Conservation (phyloP, 1,284 basidiomycete genomes). For the Leccinum griseonigrum region DNA sequence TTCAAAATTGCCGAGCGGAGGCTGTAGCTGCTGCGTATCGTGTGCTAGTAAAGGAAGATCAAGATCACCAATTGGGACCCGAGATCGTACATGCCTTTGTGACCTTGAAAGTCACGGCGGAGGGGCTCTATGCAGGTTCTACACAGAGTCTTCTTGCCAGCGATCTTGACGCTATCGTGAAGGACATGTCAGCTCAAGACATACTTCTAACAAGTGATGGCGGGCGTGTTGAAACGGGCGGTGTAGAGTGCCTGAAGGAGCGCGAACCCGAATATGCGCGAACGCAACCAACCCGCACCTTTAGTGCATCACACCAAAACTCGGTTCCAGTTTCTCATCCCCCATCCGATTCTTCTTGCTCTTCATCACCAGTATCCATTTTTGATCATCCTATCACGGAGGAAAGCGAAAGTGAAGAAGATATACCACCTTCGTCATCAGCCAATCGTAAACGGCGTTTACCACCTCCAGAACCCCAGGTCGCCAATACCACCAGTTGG, state of each 20-base stretch:
- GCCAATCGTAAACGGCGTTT: not conserved
- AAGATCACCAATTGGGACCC: not conserved
- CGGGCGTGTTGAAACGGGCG: not conserved
- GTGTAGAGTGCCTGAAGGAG: not conserved
- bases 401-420: not conserved
- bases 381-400: not conserved
- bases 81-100: not conserved
- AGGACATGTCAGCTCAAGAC: not conserved
- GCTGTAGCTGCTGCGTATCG: not conserved
- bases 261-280: too few relatives aligned
- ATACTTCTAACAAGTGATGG: not conserved
- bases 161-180: not conserved
- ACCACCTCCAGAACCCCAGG: not conserved
- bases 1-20: not conserved
- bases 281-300: too few relatives aligned
- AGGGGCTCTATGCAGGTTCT: not conserved
- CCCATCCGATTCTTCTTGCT: not conserved
- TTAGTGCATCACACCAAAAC: too few relatives aligned
- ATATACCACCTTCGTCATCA: not conserved
- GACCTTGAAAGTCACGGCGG: not conserved
- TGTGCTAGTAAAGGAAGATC: not conserved
- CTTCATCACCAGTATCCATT: not conserved
- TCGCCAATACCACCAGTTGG: not conserved
- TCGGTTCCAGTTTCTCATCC: not conserved
- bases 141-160: not conserved